Evolutionary conservation across 1,139 yeast species (phyloP), one percentile per base, ranked within the genome.

Genomic region (Blastobotrys aristatus): DNA sequence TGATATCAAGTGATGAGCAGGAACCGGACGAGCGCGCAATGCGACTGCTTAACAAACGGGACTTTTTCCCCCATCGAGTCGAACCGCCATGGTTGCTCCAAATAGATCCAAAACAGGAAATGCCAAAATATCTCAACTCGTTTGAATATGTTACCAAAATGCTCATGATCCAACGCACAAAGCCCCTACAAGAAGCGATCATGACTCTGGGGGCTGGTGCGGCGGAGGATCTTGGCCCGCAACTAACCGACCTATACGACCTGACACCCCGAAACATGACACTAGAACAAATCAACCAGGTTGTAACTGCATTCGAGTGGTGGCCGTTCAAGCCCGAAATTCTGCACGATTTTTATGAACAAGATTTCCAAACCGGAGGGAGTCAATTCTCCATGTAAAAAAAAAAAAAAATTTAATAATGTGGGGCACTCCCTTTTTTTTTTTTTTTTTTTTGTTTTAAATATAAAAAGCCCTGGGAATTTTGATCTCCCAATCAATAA

Each of bases 241-340:
- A 67, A 13, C 61, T 75, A 6, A 59, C 66, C 1, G 70, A 74
- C 2, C 49, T 82, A 2, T 57, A 79, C 48, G 61, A 74, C 10
- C 76, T 73, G 51, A 59, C 63, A 2, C 77, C 85, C 0, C 65
- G 69, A 17, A 75, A 76, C 2, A 66, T 89, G 49, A 69, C 79
- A 0, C 60, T 70, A 4, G 76, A 75, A 1, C 94, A 88, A 17
- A 71, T 83, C 52, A 52, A 70, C 6, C 57, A 62, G 4, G 61
- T 90, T 7, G 72, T 80, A 3, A 64, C 74, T 4, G 72, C 68
- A 2, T 86, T 83, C 61, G 75, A 73, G 40, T 62, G 68, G 20
- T 90, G 97, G 97, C 94, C 97, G 0, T 90, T 89, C 70, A 88
- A 82, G 64, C 97, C 97, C 0, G 75, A 75, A 41, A 61, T 72